phyloP scores from a whole-genome alignment of 2,329 filamentous ascomycete species.

The Metarhizium sp. region DNA sequence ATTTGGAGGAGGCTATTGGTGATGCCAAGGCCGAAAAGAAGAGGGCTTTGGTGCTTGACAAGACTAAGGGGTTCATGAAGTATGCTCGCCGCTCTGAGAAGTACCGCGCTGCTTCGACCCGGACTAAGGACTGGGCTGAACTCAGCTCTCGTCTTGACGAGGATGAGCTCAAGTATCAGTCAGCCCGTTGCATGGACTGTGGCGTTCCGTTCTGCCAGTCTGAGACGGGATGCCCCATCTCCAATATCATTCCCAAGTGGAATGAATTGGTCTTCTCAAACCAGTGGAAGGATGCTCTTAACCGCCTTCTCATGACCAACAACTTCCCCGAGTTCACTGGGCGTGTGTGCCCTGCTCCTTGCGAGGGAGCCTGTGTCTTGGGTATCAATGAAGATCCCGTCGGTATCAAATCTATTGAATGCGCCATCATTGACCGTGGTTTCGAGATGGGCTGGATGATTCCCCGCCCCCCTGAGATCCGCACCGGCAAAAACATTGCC shows the following conservation, averaged over 20 bases:
- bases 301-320: conserved; percentile 89
- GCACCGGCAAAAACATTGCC: conserved; percentile 81
- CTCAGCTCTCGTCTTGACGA: conserved; percentile 79
- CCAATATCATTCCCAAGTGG: conserved; percentile 97
- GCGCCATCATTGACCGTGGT: conserved; percentile 92
- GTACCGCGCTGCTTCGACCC: conserved; percentile 74
- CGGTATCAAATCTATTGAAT: conserved; percentile 97
- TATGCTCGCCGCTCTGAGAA: conserved; percentile 90
- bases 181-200: conserved; percentile 96
- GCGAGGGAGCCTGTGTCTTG: conserved; percentile 89
- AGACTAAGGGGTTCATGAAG: conserved; percentile 96
- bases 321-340: conserved; percentile 98
- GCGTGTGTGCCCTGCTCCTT: conserved; percentile 92
- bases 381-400: conserved; percentile 97
- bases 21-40: conserved; percentile 84
- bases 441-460: conserved; percentile 99
- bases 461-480: conserved; percentile 64
- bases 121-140: conserved; percentile 90
- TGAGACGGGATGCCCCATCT: conserved; percentile 90
- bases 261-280: conserved; percentile 70
- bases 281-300: conserved; percentile 86
- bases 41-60: conserved; percentile 86
- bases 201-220: conserved; percentile 98
- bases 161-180: conserved; percentile 94
- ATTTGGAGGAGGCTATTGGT: conserved; percentile 86